A percentile compares a stretch with the other conserved stretches of the same genome.
These are phyloP conservation scores for Symbiodinium pilosum DNA, from an alignment of 73 alveolate genomes.

Conservation along the genomic window DNA sequence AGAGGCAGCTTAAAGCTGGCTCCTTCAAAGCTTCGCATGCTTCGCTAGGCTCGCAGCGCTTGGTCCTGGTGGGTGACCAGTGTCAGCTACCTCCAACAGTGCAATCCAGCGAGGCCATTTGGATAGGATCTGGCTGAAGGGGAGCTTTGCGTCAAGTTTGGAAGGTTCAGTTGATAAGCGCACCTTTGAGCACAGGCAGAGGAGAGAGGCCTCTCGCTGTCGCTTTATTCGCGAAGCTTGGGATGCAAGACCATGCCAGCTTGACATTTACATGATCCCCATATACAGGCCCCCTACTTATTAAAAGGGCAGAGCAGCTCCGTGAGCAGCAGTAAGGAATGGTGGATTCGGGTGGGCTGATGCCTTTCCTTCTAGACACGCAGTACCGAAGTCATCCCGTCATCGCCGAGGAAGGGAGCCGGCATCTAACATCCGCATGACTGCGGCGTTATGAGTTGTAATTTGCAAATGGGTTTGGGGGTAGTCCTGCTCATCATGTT, in stretches of 20 bases:
- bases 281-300: too few species aligned
- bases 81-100: constrained; percentile 99
- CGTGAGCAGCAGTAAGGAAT: constrained; percentile 94
- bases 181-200: background rate
- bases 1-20: background rate
- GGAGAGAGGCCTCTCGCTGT: constrained; percentile 97
- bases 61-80: constrained; percentile 99
- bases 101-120: constrained; percentile 96
- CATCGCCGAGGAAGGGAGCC: constrained; percentile 95
- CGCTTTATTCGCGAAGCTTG: constrained; percentile 96
- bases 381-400: constrained; percentile 98
- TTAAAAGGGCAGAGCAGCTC: too few species aligned
- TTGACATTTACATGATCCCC: too few species aligned
- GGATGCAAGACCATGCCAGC: background rate
- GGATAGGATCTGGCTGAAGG: background rate
- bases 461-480: too few species aligned
- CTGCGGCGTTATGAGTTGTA: too few species aligned
- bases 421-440: background rate
- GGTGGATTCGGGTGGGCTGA: constrained; percentile 97
- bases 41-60: constrained; percentile 96
- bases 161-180: background rate
- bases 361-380: constrained; percentile 97
- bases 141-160: background rate
- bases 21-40: too few species aligned
- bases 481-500: background rate